Evolutionary conservation across 352 stramenopile species (phyloP), one percentile per base, ranked within the genome.

Genomic region (Phytophthora hibernalis): DNA sequence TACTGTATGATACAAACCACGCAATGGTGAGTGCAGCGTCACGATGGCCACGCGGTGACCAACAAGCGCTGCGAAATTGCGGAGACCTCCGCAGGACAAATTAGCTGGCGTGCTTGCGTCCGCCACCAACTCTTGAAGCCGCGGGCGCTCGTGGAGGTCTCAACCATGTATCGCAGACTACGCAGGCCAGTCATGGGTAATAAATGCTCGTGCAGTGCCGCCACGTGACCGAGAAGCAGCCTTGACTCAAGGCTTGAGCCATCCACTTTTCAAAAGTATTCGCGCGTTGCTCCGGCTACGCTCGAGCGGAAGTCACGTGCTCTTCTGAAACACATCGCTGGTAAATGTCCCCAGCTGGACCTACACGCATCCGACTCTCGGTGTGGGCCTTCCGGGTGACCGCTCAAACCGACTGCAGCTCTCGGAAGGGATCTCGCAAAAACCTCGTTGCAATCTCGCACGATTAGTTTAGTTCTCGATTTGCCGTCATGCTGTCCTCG

Each of bases 311-410:
- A 68, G 24, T 67, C 61, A 56, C 59, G 43, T n/a, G 64, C 65
- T 61, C 24, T 64, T 72, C 65, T 73, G 65, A 65, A 65, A 56
- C 68, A 76, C 63, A 76, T 76, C 68, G 54, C 35, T 33, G 43
- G 52, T 26, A 64, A 69, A 65, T 65, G 63, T 58, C 57, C 63
- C 68, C 52, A 72, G 51, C 61, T 70, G 67, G 43, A 62, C 48
- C 24, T 38, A 59, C 48, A 59, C 54, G 35, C 61, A 64, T 71
- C 68, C 64, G 55, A 58, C 68, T 75, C 62, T 72, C 62, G 54
- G 21, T 67, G 54, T 38, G 40, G 26, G n/a, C n/a, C 26, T 38
- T 50, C 16, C 22, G 26, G 54, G 38, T 68, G 54, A 16, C 33
- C 35, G 18, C 30, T 54, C 40, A n/a, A 50, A 16, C 5, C 28